Base-by-base conservation (phyloP, 768 basidiomycete genomes). In the Trametes punicea region DNA sequence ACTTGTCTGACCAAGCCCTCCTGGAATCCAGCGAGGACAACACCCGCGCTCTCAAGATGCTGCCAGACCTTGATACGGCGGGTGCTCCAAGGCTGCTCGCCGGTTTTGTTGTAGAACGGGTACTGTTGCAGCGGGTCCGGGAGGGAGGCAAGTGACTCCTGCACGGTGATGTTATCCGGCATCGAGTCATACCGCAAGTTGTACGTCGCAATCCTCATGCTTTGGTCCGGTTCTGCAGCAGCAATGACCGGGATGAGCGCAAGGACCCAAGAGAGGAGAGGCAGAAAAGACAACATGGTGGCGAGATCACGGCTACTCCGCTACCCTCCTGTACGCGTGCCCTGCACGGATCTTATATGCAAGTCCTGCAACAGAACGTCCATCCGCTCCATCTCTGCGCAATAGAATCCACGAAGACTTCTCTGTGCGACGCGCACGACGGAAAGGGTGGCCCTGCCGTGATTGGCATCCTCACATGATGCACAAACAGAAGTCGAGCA, bases 1-100 rank as follows among this genome's bases (percentile, higher is more conserved):
- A 87, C 78, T 64, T 87, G 85, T 49, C 78, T 68, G 23, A 79
- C 67, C 7, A 85, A 71, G 2, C 78, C 83, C 59, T 82, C 81
- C 55, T 81, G 81, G 60, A 81, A 77, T 74, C 78, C 74, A 23
- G 73, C 70, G n/a, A 81, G 60, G 23, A 69, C 69, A 21, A 75
- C 64, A 1, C 68, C 70, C 49, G 77, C 75, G 30, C 69, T 70
- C 20, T 76, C 61, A 16, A 82, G 63, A n/a, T 76, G 67, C 64
- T 79, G 72, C 16, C 77, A 77, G 8, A 83, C 76, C 41, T 72
- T 70, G 54, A 81, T 66, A 29, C 82, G 69, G 11, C 81, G 65
- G 8, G 71, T 70, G 52, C 81, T 82, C 82, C 82, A 83, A 2
- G 81, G 81, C 60, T 76, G 74, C 63, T 83, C 82, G 2, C 70